Evolutionary conservation across 2,329 filamentous ascomycete genomes (phyloP).

Genomic region (Xylariomycetidae sp.): DNA sequence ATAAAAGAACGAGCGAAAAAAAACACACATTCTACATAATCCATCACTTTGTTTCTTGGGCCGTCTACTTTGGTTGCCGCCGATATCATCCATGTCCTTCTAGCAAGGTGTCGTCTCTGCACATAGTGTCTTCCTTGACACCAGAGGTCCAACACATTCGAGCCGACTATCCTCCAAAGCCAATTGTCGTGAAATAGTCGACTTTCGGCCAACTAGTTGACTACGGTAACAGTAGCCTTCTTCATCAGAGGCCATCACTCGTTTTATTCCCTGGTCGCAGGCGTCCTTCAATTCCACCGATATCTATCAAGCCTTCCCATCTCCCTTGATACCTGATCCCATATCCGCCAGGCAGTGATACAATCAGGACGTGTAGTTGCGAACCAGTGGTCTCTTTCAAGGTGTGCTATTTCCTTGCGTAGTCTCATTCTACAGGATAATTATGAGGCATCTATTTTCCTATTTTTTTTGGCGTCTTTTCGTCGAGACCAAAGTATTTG

Average conservation of each 20-base stretch:
- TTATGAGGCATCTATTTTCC: too few species aligned
- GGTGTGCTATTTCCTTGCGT: too few species aligned
- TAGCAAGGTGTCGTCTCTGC: conserved; percentile 17
- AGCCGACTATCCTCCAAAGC: conserved; percentile 16
- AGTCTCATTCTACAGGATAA: too few species aligned
- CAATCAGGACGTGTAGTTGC: too few species aligned
- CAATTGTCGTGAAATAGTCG: conserved; percentile 22
- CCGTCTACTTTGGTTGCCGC: too few species aligned
- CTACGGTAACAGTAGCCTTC: conserved; percentile 45
- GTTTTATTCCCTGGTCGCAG: conserved; percentile 47
- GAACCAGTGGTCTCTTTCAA: too few species aligned
- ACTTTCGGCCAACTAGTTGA: conserved; percentile 19
- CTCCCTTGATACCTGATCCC: conserved; percentile 5
- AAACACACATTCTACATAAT: conserved; percentile 11
- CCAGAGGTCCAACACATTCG: conserved; percentile 17
- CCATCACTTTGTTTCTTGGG: conserved; percentile 12
- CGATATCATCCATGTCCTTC: conserved; percentile 22
- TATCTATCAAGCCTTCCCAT: too few species aligned
- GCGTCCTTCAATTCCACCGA: conserved; percentile 48
- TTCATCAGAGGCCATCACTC: conserved; percentile 33
- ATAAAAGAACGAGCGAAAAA: conserved; percentile 11
- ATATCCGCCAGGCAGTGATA: too few species aligned
- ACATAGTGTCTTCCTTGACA: conserved; percentile 25
- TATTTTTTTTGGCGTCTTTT: too few species aligned
- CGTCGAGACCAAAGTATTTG: too few species aligned